Evolutionary conservation across 176 grass and related monocot species (phyloP), one percentile per base, ranked within the genome.

Genomic region (Cymbopogon citratus): DNA sequence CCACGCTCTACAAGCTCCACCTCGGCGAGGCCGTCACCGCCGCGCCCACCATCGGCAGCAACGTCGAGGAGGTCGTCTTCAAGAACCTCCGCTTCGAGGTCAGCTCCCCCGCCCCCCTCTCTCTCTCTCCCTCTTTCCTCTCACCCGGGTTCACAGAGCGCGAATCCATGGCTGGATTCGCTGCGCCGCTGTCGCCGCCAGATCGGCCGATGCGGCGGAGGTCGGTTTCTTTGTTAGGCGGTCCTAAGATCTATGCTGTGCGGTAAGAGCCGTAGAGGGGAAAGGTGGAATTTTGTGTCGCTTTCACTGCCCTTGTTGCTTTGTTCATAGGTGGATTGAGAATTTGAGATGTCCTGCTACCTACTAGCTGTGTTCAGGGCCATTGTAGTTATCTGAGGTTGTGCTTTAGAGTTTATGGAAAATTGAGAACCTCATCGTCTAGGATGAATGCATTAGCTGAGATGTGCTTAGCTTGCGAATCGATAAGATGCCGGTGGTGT

Each of bases 61-160:
- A 99, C 80, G 93, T 99, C 73, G 93, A 99, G 83, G 96, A 99
- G 85, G 93, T 99, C 60, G 91, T 99, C 51, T 99, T 93, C 81
- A 99, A 99, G 89, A 99, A 99, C 76, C 94, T 99, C 33, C 89
- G 96, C 4, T 99, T 99, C 44, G 91, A 99, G 93, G 96, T 99
- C 38, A 63, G 28, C 15, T 14, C 15, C 26, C 12, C 7, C 63
- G 15, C 9, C 29, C 26, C 10, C 18, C 12, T 5, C n/a, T 5
- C 34, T 27, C 66, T 12, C 16, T 13, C 43, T 3, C 43, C 3
- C 24, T 69, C 27, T 9, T 46, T 5, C 43, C 71, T 63, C 25
- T 6, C 5, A 15, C 23, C 71, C 26, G 7, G 23, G 83, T 10
- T n/a, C n/a, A 26, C 13, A 46, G 44, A 73, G 27, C 16, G 10